Evolutionary conservation across 2,329 filamentous ascomycete species (phyloP).

Genomic region (Diaporthe sp.): DNA sequence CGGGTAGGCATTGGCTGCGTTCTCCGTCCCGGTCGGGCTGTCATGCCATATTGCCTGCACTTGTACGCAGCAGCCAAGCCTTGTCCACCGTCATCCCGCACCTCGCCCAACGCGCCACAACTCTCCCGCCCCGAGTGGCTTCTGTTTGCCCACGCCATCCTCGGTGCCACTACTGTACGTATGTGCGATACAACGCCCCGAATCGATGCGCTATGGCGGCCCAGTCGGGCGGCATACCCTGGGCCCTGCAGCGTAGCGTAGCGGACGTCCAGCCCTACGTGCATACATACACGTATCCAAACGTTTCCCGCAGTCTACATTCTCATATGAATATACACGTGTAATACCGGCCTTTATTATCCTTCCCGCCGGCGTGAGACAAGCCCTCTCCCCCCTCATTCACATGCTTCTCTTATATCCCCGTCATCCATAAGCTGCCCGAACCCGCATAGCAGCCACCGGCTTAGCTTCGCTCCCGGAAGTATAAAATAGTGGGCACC

Average conservation of each 20-base stretch:
- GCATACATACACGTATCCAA: background rate
- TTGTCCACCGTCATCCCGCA: constrained; percentile 16
- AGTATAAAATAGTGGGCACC: constrained; percentile 15
- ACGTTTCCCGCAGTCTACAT: background rate
- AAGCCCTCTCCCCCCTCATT: background rate
- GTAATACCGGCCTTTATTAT: background rate
- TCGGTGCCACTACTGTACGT: background rate
- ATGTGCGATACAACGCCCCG: background rate
- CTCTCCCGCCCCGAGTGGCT: constrained; percentile 7
- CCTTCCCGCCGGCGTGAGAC: background rate
- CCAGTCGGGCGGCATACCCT: background rate
- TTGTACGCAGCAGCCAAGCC: constrained; percentile 6
- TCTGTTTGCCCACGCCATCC: constrained; percentile 4
- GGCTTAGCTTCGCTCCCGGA: constrained; percentile 15
- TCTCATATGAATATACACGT: background rate
- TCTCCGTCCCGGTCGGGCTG: background rate
- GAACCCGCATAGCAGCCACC: background rate
- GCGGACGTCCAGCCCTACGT: constrained; percentile 5
- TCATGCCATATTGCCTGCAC: background rate
- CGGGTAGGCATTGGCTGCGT: background rate
- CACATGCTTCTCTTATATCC: constrained; percentile 10
- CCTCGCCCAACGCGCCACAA: background rate
- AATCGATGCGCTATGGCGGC: background rate
- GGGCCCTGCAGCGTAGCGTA: background rate
- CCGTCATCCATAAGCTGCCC: constrained; percentile 2